phyloP scores from a whole-genome alignment of 805 yeast genomes.

The Babjeviella inositovora region DNA sequence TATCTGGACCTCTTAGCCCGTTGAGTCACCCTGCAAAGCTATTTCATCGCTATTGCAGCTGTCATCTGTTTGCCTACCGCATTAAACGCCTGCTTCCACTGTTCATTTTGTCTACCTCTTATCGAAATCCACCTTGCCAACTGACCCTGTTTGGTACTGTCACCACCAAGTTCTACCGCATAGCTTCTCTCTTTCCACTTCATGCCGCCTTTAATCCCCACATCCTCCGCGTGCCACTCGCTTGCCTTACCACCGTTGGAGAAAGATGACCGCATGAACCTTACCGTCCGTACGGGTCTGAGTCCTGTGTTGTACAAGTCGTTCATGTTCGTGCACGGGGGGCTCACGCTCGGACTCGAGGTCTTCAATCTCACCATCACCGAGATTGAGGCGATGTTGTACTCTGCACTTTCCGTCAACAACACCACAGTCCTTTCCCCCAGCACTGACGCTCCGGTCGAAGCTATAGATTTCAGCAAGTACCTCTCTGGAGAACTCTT shows the following conservation, averaged over 20 bases:
- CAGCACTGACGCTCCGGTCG: background rate
- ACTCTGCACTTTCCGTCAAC: conserved; percentile 11
- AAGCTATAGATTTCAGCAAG: conserved; percentile 7
- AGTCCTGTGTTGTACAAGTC: conserved; percentile 43
- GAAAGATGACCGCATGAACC: conserved; percentile 33
- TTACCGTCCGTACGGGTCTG: conserved; percentile 56
- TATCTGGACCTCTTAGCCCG: no score
- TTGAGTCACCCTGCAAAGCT: no score
- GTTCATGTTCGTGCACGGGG: conserved; percentile 51
- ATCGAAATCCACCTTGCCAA: no score
- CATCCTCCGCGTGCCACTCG: conserved; percentile 43
- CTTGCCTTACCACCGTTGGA: conserved; percentile 36
- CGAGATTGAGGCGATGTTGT: conserved; percentile 20
- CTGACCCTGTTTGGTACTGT: no score
- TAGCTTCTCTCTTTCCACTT: no score
- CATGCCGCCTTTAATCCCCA: conserved; percentile 52
- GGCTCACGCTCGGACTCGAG: conserved; percentile 41
- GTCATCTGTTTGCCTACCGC: no score
- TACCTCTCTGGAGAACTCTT: conserved; percentile 53
- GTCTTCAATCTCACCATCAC: conserved; percentile 19
- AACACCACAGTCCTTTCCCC: conserved; percentile 5
- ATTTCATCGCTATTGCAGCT: no score
- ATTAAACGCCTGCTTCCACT: no score
- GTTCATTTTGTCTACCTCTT: no score
- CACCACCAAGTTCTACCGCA: no score